These are phyloP conservation scores for Blakeslea trispora DNA, from an alignment of 371 early-diverging fungal species.

Conservation along the genomic window DNA sequence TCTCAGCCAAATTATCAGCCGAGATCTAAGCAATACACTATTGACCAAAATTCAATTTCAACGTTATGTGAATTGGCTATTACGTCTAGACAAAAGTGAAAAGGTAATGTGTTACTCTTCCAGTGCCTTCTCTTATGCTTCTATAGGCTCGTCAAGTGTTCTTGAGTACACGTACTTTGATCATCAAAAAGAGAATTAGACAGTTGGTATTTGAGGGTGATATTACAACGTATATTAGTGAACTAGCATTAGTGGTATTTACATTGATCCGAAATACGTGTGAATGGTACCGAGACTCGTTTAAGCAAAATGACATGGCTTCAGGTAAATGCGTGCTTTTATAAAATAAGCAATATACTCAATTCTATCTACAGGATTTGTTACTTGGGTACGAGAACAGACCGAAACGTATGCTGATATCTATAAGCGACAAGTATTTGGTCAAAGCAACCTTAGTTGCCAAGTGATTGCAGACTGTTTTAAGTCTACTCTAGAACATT, in stretches of 20 bases:
- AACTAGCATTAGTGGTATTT: slow-evolving; percentile 86
- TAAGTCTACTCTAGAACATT: slow-evolving; percentile 73
- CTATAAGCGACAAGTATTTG: slow-evolving; percentile 88
- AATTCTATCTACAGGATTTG: slow-evolving; percentile 67
- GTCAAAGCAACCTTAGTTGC: slow-evolving; percentile 70
- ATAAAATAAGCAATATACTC: no score
- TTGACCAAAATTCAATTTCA: slow-evolving; percentile 80
- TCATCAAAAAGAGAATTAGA: slow-evolving; percentile 78
- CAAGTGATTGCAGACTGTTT: slow-evolving; percentile 85
- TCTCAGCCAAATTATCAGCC: slow-evolving; percentile 65
- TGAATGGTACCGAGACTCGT: slow-evolving; percentile 91
- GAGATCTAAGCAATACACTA: slow-evolving; percentile 79
- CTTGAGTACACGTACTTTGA: slow-evolving; percentile 69
- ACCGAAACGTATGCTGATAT: slow-evolving; percentile 83
- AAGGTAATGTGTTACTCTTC: no score
- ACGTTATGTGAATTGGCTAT: slow-evolving; percentile 78
- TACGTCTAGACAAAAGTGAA: slow-evolving; percentile 77
- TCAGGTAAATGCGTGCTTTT: slow-evolving; percentile 65
- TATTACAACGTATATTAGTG: slow-evolving; percentile 79
- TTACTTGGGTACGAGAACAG: slow-evolving; percentile 90
- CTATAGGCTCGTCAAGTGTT: slow-evolving; percentile 79
- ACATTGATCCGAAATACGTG: slow-evolving; percentile 89
- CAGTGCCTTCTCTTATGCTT: no score
- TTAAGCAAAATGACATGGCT: slow-evolving; percentile 85
- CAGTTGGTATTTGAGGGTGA: slow-evolving; percentile 89